Base-by-base conservation (phyloP, 2,329 filamentous ascomycete genomes). In the Geoglossum cookeanum region DNA sequence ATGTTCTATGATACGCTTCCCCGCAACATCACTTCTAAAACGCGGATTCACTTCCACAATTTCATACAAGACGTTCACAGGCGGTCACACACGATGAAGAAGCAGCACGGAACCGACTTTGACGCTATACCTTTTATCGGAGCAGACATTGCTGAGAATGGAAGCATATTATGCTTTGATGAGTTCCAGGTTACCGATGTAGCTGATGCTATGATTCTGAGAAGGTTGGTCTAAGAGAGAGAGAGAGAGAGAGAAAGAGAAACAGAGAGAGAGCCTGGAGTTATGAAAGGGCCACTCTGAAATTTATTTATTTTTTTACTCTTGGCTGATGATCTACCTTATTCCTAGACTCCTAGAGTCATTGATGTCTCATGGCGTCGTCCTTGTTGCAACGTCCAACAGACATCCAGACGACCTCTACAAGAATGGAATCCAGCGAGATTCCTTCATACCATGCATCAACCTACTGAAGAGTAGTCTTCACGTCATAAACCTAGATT, bases 121-220 rank as follows among this genome's bases (percentile, higher is more conserved):
- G 92, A 98, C 69, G 87, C 81, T 0, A 79, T 97, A 49, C 91
- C 91, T 0, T 92, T 94, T 67, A 84, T 97, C 17, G 91, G 91
- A 1, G 92, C 91, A n/a, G 85, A 92, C 66, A 92, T 98, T 67
- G 92, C 92, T 5, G 81, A 88, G 65, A 77, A 83, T 60, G 84
- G 83, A 37, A 88, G 85, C 58, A 87, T 98, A 30, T 75, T 98
- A 45, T 98, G 92, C 69, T 98, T 98, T 67, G 92, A 98, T 70
- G 92, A 98, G 72, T 98, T 98, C 67, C 92, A 98, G 68, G 96
- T 90, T 67, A 98, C 92, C 44, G 92, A 98, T 70, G 91, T 98
- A 35, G 92, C 92, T 15, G 91, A 97, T 72, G 92, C 92, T 64
- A 98, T 98, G 92, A 98, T 98, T 64, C 69, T 98, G 63, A 79